These are phyloP conservation scores for Calonectria crousiana DNA, from an alignment of 2,329 filamentous ascomycete genomes.

Conservation along the genomic window DNA sequence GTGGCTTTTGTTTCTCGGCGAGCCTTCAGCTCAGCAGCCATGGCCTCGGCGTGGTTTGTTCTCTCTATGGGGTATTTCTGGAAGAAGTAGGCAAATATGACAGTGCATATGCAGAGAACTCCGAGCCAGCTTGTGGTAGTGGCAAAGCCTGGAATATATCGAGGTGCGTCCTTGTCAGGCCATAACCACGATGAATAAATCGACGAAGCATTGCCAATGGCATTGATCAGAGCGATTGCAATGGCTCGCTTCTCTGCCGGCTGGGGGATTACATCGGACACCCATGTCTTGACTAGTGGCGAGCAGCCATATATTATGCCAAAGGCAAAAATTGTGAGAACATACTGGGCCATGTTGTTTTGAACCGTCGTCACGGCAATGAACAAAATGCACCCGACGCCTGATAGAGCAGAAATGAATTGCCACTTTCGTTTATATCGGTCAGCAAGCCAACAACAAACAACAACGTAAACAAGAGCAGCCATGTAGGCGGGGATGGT, in stretches of 20 bases:
- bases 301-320: neutral
- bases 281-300: neutral
- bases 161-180: conserved; percentile 19
- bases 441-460: neutral
- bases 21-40: neutral
- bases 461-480: neutral
- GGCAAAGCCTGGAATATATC: conserved; percentile 17
- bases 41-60: neutral
- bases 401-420: neutral
- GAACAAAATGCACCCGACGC: neutral
- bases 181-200: conserved; percentile 20
- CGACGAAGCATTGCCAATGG: conserved; percentile 11
- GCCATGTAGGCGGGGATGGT: conserved; percentile 2
- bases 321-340: neutral
- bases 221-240: neutral
- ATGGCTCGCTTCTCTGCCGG: neutral
- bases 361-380: neutral
- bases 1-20: neutral
- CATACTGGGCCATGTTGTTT: neutral
- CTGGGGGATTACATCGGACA: neutral
- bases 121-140: conserved; percentile 5
- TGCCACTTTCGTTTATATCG: neutral
- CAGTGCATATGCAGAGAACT: neutral
- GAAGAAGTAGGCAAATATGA: neutral
- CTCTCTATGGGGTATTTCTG: neutral